Evolutionary conservation across 306 rosid genomes (phyloP).

Genomic region (Pyrus communis): DNA sequence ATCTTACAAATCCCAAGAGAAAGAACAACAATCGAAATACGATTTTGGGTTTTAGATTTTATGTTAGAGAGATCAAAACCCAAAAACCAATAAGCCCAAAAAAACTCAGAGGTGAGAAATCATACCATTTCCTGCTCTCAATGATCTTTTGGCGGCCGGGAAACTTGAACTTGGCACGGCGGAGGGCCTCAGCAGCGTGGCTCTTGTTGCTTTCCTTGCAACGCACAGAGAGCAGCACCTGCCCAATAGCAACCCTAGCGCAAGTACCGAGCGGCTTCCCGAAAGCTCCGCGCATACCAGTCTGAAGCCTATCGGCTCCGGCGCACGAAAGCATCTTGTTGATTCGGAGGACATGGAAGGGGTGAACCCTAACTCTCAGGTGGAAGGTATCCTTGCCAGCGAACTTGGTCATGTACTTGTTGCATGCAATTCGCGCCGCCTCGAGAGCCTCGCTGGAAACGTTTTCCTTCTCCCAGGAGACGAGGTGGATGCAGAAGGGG

Average conservation of each 20-base stretch:
- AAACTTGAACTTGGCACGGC: conserved; percentile 73
- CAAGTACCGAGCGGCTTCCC: conserved; percentile 81
- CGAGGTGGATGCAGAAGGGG: conserved; percentile 86
- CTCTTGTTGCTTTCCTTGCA: conserved; percentile 49
- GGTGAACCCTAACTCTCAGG: conserved; percentile 73
- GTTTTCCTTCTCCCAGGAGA: conserved; percentile 86
- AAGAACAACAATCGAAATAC: not conserved
- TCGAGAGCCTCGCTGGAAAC: conserved; percentile 74
- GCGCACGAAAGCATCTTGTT: conserved; percentile 95
- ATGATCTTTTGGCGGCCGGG: conserved; percentile 75
- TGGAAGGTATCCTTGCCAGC: conserved; percentile 81
- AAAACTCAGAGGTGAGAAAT: not conserved
- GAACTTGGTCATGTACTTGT: conserved; percentile 68
- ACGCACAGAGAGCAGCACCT: conserved; percentile 62
- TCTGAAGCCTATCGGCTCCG: conserved; percentile 87
- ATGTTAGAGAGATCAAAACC: not conserved
- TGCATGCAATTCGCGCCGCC: conserved; percentile 75
- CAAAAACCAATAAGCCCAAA: not conserved
- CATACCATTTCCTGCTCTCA: conserved; percentile 71
- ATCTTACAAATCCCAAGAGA: not conserved
- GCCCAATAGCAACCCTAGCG: conserved; percentile 73
- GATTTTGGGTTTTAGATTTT: not conserved
- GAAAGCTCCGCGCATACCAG: conserved; percentile 86
- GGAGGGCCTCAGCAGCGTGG: conserved; percentile 71
- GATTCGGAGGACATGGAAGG: conserved; percentile 72